Evolutionary conservation across 2,329 filamentous ascomycete species (phyloP).

Genomic region (Ophiosphaerella korrae): DNA sequence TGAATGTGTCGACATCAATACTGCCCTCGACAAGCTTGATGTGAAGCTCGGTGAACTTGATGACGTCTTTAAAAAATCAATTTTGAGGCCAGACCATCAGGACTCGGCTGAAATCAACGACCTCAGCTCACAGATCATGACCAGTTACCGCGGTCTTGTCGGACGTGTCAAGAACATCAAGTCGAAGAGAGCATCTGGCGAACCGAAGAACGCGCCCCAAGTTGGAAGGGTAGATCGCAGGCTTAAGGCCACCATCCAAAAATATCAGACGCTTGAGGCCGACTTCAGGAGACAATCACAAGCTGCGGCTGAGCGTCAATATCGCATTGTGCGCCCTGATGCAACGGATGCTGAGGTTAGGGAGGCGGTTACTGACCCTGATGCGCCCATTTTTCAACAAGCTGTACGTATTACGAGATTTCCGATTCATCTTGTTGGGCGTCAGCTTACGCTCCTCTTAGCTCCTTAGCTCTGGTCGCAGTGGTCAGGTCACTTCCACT

Average conservation of each 20-base stretch:
- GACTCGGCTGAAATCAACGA: constrained; percentile 70
- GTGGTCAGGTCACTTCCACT: constrained; percentile 79
- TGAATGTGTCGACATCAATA: constrained; percentile 80
- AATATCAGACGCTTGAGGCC: constrained; percentile 80
- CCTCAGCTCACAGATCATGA: constrained; percentile 80
- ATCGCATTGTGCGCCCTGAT: constrained; percentile 84
- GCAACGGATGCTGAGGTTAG: constrained; percentile 78
- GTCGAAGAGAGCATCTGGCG: constrained; percentile 75
- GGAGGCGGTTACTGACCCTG: constrained; percentile 74
- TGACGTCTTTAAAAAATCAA: constrained; percentile 70
- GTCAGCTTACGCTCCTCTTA: constrained; percentile 33
- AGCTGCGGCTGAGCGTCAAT: constrained; percentile 86
- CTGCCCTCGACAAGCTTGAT: constrained; percentile 76
- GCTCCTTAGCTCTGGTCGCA: constrained; percentile 79
- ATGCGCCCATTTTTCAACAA: constrained; percentile 85
- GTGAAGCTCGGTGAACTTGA: constrained; percentile 73
- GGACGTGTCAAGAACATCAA: constrained; percentile 83
- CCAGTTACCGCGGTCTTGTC: constrained; percentile 77
- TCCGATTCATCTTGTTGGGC: neutral
- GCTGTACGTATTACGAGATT: constrained; percentile 55
- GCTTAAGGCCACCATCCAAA: constrained; percentile 78
- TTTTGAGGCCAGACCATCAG: constrained; percentile 76
- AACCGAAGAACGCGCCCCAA: constrained; percentile 76
- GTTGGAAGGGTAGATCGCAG: constrained; percentile 80
- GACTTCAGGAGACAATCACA: constrained; percentile 79